phyloP scores from a whole-genome alignment of 1,284 basidiomycete genomes.

The Fistulinella cinereoalba region DNA sequence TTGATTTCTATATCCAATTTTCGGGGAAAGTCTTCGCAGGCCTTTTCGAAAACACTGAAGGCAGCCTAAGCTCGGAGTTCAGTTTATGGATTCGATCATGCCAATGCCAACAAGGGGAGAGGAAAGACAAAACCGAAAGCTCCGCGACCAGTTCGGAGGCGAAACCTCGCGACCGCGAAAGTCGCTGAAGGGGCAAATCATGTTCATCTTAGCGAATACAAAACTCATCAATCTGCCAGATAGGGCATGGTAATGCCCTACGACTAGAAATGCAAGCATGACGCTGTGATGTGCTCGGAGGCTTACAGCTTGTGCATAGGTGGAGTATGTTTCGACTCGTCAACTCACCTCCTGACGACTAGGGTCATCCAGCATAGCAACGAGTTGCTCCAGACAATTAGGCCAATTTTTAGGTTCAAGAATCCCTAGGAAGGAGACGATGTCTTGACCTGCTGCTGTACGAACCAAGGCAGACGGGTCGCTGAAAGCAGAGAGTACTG shows the following conservation, averaged over 20 bases:
- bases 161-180: not conserved
- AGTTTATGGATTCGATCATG: constrained; percentile 17
- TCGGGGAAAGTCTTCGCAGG: constrained; percentile 95
- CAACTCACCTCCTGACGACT: constrained; percentile 80
- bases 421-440: constrained; percentile 82
- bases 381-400: constrained; percentile 82
- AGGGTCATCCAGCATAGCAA: constrained; percentile 74
- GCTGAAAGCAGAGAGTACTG: constrained; percentile 78
- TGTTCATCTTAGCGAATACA: constrained; percentile 5
- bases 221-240: constrained; percentile 7
- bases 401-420: constrained; percentile 91
- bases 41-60: constrained; percentile 92
- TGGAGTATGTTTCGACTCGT: not conserved
- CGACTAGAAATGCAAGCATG: constrained; percentile 1
- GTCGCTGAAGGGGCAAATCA: constrained; percentile 3
- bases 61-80: constrained; percentile 62
- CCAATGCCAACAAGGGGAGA: constrained; percentile 9
- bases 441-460: constrained; percentile 87
- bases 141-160: constrained; percentile 3
- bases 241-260: not conserved
- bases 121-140: not conserved
- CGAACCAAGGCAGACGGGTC: constrained; percentile 83
- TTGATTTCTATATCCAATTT: constrained; percentile 93
- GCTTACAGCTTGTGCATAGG: not conserved
- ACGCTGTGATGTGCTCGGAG: constrained; percentile 2